Evolutionary conservation across 1,284 basidiomycete genomes (phyloP), one percentile per base, ranked within the genome.

Genomic region (Trametes versicolor): DNA sequence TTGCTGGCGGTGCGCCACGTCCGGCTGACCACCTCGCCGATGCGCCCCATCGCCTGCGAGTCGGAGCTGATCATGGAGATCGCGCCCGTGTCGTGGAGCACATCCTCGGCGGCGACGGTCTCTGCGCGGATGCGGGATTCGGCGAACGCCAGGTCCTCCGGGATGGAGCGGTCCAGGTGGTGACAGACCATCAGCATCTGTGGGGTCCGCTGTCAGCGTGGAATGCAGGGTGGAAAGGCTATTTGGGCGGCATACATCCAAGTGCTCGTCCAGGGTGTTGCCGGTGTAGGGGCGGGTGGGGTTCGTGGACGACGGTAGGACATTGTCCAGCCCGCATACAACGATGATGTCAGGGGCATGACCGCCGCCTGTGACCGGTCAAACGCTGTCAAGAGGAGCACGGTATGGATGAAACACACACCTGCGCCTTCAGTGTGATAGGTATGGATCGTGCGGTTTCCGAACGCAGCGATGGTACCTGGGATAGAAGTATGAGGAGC

Each of bases 121-220:
- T 99, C 97, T 1, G 89, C 95, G 27, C 97, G 89, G 69, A 99
- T 99, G 54, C 98, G 92, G 13, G 97, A 99, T 73, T 99, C 97
- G 8, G 98, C 97, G 75, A 99, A 99, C 0, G 94, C 90, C 50
- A 99, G 85, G 74, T 99, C 98, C 81, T 99, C 97, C 0, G 91
- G 87, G 68, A 97, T 95, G n/a, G 85, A 88, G 72, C 84, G 89
- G 80, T 96, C 94, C 52, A 97, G 86, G 75, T 97, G 95, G 76
- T 97, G 96, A 76, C 95, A 97, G 21, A 96, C 94, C 95, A 99
- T 98, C 41, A 98, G 84, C 97, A 98, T 98, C 95, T 96, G 68
- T 29, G 25, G 21, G 3, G n/a, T 17, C 25, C 12, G 19, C 10
- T 6, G 58, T 71, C 36, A 67, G 62, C 25, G n/a, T 53, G 9